Conservation (phyloP, 495 filamentous ascomycete species). For the Apodospora peruviana region DNA sequence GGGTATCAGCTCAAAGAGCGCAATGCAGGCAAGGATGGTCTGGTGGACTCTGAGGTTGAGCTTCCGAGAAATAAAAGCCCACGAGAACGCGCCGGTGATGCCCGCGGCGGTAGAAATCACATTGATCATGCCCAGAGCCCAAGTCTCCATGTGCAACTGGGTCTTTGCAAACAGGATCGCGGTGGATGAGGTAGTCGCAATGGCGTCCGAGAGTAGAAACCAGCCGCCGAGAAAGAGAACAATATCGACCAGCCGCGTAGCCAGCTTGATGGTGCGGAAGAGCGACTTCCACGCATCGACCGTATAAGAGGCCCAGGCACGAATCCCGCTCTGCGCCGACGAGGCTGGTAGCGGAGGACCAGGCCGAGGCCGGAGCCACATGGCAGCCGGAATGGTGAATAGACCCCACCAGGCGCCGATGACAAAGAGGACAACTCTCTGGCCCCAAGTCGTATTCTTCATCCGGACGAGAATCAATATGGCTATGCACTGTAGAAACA, state of each 20-base stretch:
- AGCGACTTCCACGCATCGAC: conserved; percentile 80
- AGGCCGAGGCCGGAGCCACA: conserved; percentile 88
- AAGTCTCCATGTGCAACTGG: conserved; percentile 79
- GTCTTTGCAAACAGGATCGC: conserved; percentile 96
- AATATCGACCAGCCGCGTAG: conserved; percentile 77
- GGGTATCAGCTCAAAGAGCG: conserved; percentile 86
- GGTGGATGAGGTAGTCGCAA: conserved; percentile 91
- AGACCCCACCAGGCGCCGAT: conserved; percentile 93
- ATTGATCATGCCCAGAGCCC: conserved; percentile 86
- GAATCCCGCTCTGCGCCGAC: conserved; percentile 17
- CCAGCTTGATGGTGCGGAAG: conserved; percentile 70
- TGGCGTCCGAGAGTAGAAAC: conserved; percentile 91
- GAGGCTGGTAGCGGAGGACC: conserved; percentile 66
- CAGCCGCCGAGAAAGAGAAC: conserved; percentile 83
- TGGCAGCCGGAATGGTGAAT: conserved; percentile 82
- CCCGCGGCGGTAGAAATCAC: conserved; percentile 82
- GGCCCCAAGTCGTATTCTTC: conserved; percentile 68
- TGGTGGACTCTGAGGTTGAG: conserved; percentile 67
- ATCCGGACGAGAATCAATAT: conserved; percentile 66
- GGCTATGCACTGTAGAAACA: conserved; percentile 71
- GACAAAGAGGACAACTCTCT: conserved; percentile 77
- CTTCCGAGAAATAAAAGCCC: conserved; percentile 66
- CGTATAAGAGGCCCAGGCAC: conserved; percentile 56
- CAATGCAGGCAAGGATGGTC: conserved; percentile 86
- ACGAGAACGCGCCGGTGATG: conserved; percentile 82